Evolutionary conservation across 192 early-diverging fungal genomes (phyloP), one percentile per base, ranked within the genome.

Genomic region (Backusella psychrophila): DNA sequence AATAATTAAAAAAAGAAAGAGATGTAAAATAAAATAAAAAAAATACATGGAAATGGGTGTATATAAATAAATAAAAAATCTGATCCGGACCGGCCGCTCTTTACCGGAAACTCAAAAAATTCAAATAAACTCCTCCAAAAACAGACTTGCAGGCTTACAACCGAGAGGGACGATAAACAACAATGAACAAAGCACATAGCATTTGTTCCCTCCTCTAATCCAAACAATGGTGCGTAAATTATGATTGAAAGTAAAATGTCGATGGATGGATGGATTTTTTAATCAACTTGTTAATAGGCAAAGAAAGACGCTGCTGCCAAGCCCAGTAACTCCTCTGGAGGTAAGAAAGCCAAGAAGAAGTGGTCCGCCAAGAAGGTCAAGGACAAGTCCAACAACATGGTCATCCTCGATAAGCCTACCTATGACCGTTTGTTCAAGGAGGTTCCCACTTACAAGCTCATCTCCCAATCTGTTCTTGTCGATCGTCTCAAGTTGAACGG

Each of bases 331-430:
- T 89, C 82, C 31, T 84, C 83, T 79, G 89, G 85, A 85, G 89
- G 84, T 76, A 90, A 90, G 83, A 88, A 88, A 81, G 86, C 83
- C 78, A 89, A 77, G 73, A 79, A 79, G 97, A 99, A 99, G 95
- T 99, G 98, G 98, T 99, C 98, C 77, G 96, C 96, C 91, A 95
- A 95, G 82, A 97, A 97, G 92, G 95, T 97, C 76, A 98, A 99
- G 96, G 98, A 99, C 86, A 99, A 99, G 95, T 94, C 97, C 87
- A 98, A 99, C 95, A 99, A 99, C 93, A 89, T 94, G 84, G 97
- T 99, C 80, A 86, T 93, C 86, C 94, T 99, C 82, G 95, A 98
- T 89, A 95, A 97, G 86, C 85, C 95, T 80, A 99, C 97, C 77
- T 96, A 97, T 83, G 97, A 98, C 81, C 97, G 96, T 91, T 91